These are phyloP conservation scores for Dillenia turbinata DNA, from an alignment of 164 flowering plant species.

Conservation along the genomic window DNA sequence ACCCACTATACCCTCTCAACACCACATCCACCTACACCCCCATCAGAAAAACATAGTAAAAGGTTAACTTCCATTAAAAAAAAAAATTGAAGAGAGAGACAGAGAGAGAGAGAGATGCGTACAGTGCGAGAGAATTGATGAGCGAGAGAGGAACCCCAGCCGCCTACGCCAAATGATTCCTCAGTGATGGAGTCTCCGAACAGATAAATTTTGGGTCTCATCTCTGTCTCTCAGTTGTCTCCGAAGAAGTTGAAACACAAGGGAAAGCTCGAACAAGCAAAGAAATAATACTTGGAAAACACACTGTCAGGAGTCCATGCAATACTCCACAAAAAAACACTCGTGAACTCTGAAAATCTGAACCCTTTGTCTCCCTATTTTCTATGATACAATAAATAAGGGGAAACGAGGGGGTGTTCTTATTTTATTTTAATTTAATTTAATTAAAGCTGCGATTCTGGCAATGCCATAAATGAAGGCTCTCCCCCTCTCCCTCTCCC, in stretches of 20 bases:
- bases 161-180: constrained; percentile 53
- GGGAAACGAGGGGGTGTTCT: too few species aligned
- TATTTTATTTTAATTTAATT: too few species aligned
- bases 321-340: too few species aligned
- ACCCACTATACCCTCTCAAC: constrained; percentile 81
- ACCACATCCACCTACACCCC: constrained; percentile 59
- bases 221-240: constrained; percentile 10
- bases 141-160: constrained; percentile 79
- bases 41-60: constrained; percentile 1
- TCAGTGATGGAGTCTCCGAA: constrained; percentile 94
- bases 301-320: too few species aligned
- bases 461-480: too few species aligned
- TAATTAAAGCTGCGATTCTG: too few species aligned
- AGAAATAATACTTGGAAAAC: too few species aligned
- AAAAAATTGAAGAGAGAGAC: not conserved
- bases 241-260: too few species aligned
- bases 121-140: constrained; percentile 65
- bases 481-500: not conserved
- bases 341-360: not conserved
- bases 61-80: not conserved
- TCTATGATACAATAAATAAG: too few species aligned
- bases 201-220: constrained; percentile 70
- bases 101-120: not conserved
- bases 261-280: too few species aligned
- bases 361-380: not conserved